Evolutionary conservation across 2,329 filamentous ascomycete species (phyloP).

Genomic region (Diaporthe sp.): DNA sequence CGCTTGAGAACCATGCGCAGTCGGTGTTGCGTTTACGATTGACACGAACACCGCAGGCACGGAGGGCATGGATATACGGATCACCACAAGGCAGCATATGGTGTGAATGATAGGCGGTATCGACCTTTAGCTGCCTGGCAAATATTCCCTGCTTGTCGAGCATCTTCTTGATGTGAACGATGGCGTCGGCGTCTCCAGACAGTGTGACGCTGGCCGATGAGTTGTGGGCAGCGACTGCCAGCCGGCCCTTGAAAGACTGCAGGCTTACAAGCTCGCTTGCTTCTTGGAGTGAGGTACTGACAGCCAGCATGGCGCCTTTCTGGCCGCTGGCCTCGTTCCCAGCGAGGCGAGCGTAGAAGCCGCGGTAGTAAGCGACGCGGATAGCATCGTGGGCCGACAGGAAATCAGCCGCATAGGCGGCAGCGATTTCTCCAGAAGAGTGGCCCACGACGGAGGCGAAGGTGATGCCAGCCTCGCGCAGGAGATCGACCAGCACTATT

Average conservation of each 20-base stretch:
- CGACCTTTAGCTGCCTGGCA: slow-evolving; percentile 41
- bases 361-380: slow-evolving; percentile 42
- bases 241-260: slow-evolving; percentile 42
- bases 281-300: background rate
- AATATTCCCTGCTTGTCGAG: slow-evolving; percentile 46
- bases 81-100: slow-evolving; percentile 54
- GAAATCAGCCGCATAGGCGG: slow-evolving; percentile 11
- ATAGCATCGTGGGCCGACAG: slow-evolving; percentile 42
- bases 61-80: no score
- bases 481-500: slow-evolving; percentile 50
- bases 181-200: slow-evolving; percentile 39
- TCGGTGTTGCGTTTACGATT: no score
- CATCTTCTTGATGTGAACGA: slow-evolving; percentile 44
- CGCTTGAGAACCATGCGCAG: no score
- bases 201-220: slow-evolving; percentile 6
- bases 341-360: background rate
- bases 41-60: no score
- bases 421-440: slow-evolving; percentile 41
- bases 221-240: slow-evolving; percentile 46
- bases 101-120: slow-evolving; percentile 50
- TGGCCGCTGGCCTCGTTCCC: no score
- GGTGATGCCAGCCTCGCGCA: slow-evolving; percentile 34
- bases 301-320: slow-evolving; percentile 24
- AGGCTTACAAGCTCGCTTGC: slow-evolving; percentile 37
- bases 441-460: slow-evolving; percentile 46